Base-by-base conservation (phyloP, 2,329 filamentous ascomycete species). In the Aureobasidium subglaciale region DNA sequence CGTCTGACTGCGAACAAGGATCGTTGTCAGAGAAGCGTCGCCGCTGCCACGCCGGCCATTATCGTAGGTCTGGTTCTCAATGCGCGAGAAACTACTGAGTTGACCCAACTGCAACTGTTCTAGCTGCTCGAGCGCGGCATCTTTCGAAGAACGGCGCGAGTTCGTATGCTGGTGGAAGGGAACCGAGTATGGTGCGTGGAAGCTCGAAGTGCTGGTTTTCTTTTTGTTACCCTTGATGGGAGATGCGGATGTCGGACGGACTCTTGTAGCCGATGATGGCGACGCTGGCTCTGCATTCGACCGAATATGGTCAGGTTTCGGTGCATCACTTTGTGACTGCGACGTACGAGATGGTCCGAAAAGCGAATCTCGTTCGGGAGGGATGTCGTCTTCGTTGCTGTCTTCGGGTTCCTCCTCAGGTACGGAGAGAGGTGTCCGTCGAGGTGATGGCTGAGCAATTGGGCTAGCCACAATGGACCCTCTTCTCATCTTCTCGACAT, bases 401-500 rank as follows among this genome's bases (percentile, higher is more conserved):
- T 56, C 41, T 40, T 67, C 63, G 10, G 67, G 60, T 56, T 67
- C 63, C 15, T 60, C 60, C 27, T 63, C 62, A 16, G 62, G 62
- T 18, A 68, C 64, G 4, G 65, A 66, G 22, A 60, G 61, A 48
- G 63, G 63, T 7, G 65, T 68, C 18, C 63, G 57, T 15, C 38
- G 41, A 15, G 56, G 50, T 6, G 52, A 29, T 24, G 42, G 30
- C 7, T 43, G 43, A 18, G 27, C 43, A 4, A 29, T 5, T 8
- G 16, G 63, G 22, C 56, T 60, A 15, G 57, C 59, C 18, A 61
- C 58, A n/a, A 63, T 61, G 22, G 61, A 59, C 38, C 66, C 59
- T 62, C 71, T 60, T 58, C 73, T 63, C 74, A 77, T 74, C 65
- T 84, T 82, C 62, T 87, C 85, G 48, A 84, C 76, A 34, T 80